Evolutionary conservation across 305 asterid genomes (phyloP).

Genomic region (Fraxinus xanthoxyloides): DNA sequence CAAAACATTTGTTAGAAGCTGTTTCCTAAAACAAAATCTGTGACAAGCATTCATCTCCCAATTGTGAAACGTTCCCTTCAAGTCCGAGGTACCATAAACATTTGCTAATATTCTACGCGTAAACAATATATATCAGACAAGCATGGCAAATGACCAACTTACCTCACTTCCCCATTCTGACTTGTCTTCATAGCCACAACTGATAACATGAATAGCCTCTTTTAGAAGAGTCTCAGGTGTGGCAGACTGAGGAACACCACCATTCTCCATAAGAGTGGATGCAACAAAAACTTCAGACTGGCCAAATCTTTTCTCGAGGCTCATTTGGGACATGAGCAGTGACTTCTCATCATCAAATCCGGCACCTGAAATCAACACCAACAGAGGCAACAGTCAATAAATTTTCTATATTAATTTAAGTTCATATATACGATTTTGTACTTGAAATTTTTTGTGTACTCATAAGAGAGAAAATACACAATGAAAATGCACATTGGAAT

Average conservation of each 20-base stretch:
- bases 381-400: neutral
- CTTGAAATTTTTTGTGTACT: neutral
- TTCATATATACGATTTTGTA: neutral
- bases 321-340: constrained; percentile 63
- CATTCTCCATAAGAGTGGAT: constrained; percentile 73
- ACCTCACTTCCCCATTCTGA: constrained; percentile 89
- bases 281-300: constrained; percentile 74
- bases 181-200: constrained; percentile 87
- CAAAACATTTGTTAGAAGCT: neutral
- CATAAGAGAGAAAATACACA: neutral
- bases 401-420: neutral
- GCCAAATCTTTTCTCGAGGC: constrained; percentile 76
- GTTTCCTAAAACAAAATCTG: neutral
- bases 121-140: neutral
- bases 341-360: constrained; percentile 67
- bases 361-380: constrained; percentile 29
- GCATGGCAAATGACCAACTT: neutral
- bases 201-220: constrained; percentile 86
- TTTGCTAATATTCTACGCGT: neutral
- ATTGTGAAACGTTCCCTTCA: neutral
- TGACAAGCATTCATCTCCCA: neutral
- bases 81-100: neutral
- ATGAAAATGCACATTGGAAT: neutral
- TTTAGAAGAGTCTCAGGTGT: constrained; percentile 59
- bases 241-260: constrained; percentile 72